phyloP scores from a whole-genome alignment of 192 early-diverging fungal species.

The Coemansia sp. region DNA sequence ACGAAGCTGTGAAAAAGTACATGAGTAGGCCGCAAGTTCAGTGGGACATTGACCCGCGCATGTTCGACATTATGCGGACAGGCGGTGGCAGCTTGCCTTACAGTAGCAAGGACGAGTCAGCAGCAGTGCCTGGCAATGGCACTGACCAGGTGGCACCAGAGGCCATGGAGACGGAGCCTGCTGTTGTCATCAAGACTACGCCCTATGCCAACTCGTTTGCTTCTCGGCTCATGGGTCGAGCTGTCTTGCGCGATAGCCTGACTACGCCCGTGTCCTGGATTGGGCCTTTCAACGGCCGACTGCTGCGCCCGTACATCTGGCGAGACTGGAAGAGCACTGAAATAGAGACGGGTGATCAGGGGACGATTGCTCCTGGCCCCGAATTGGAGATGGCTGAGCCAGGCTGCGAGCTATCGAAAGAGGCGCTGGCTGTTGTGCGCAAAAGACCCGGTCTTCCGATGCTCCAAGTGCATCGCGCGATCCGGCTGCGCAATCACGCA shows the following conservation, averaged over 20 bases:
- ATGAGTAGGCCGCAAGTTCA: conserved; percentile 21
- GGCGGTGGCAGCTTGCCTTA: background rate
- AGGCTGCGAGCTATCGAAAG: background rate
- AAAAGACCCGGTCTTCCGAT: conserved; percentile 12
- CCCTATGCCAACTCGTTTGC: conserved; percentile 73
- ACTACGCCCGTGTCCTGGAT: conserved; percentile 57
- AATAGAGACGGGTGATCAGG: conserved; percentile 6
- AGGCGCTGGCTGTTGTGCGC: background rate
- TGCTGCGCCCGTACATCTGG: conserved; percentile 80
- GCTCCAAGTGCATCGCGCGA: conserved; percentile 27
- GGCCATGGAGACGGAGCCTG: background rate
- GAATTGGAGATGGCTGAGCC: background rate
- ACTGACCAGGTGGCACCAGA: background rate
- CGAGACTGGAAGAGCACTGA: conserved; percentile 60
- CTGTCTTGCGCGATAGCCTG: conserved; percentile 56
- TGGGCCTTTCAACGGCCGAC: conserved; percentile 71
- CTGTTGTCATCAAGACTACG: conserved; percentile 34
- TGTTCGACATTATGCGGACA: conserved; percentile 22
- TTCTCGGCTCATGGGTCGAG: conserved; percentile 66
- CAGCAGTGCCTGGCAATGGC: background rate
- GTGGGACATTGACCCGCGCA: conserved; percentile 20
- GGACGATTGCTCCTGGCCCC: conserved; percentile 39
- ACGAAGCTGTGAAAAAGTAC: conserved; percentile 43
- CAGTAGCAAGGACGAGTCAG: background rate
- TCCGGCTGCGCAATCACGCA: conserved; percentile 36